phyloP scores from a whole-genome alignment of 2,329 filamentous ascomycete species.

The Penicillium vulpinum region DNA sequence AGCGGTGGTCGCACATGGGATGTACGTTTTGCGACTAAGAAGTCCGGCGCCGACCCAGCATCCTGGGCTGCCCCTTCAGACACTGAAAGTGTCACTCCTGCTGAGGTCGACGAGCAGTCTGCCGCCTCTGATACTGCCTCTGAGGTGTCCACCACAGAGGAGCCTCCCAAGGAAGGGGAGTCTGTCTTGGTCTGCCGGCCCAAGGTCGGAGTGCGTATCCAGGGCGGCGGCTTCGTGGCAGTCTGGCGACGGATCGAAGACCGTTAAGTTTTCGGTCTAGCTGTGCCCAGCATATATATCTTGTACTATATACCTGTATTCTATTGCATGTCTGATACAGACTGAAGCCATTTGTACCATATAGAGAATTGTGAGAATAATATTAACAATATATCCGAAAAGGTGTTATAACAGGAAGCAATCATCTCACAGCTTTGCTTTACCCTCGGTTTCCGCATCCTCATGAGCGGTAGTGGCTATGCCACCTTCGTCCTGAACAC shows the following conservation, averaged over 20 bases:
- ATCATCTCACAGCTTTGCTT: slow-evolving; percentile 10
- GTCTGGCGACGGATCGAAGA: slow-evolving; percentile 49
- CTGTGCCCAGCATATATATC: slow-evolving; percentile 4
- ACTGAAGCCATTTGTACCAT: slow-evolving; percentile 4
- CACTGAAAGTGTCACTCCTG: slow-evolving; percentile 13
- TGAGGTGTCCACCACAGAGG: slow-evolving; percentile 13
- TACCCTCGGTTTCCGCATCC: neutral
- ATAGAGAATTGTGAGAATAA: slow-evolving; percentile 1
- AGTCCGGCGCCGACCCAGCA: slow-evolving; percentile 36
- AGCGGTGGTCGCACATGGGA: slow-evolving; percentile 52
- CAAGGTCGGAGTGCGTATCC: slow-evolving; percentile 49
- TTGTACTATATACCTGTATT: slow-evolving; percentile 14
- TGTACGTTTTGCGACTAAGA: slow-evolving; percentile 44
- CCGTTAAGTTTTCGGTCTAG: slow-evolving; percentile 11
- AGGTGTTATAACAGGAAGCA: neutral
- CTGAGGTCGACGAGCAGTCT: slow-evolving; percentile 15
- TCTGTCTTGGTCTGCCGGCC: slow-evolving; percentile 55
- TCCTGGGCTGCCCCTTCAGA: slow-evolving; percentile 28
- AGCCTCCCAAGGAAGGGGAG: slow-evolving; percentile 26
- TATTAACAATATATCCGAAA: neutral
- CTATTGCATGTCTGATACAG: slow-evolving; percentile 9
- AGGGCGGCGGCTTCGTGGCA: slow-evolving; percentile 55
- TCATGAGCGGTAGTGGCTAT: neutral
- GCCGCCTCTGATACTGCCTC: neutral
- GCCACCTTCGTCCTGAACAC: neutral